Evolutionary conservation across 1,284 basidiomycete genomes (phyloP).

Genomic region (Crucibulum parvulum): DNA sequence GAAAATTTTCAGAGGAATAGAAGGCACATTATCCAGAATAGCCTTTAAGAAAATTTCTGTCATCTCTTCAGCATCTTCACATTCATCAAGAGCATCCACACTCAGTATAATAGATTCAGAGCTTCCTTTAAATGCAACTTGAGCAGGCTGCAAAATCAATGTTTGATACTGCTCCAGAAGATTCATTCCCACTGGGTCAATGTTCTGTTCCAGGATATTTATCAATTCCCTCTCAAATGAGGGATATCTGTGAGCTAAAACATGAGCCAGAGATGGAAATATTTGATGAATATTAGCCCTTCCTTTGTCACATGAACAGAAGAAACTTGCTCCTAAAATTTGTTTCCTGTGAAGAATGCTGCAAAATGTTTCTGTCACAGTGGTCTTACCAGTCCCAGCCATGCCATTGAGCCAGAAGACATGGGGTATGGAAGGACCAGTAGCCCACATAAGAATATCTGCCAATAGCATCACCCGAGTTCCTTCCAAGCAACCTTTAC

Average conservation of each 20-base stretch:
- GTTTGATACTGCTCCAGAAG: constrained; percentile 8
- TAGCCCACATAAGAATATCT: constrained; percentile 8
- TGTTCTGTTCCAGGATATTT: constrained; percentile 5
- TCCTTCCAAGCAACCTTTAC: constrained; percentile 4
- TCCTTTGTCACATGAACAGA: constrained; percentile 18
- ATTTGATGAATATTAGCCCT: constrained; percentile 16
- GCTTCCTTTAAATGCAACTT: not conserved
- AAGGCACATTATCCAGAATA: not conserved
- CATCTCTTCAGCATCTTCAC: not conserved
- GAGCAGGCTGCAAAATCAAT: constrained; percentile 6
- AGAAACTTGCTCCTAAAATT: constrained; percentile 28
- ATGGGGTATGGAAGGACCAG: constrained; percentile 1
- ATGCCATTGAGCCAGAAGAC: constrained; percentile 24
- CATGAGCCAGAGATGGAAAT: constrained; percentile 29
- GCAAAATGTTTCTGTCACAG: constrained; percentile 6
- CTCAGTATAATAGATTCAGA: constrained; percentile 15
- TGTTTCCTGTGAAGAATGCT: constrained; percentile 4
- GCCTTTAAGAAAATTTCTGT: not conserved
- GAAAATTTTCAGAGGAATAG: not conserved
- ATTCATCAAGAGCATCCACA: constrained; percentile 30
- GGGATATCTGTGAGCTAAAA: constrained; percentile 18
- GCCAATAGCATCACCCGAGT: constrained; percentile 9
- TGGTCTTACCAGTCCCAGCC: constrained; percentile 17
- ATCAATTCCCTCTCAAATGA: constrained; percentile 1
- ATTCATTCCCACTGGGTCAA: constrained; percentile 1